Evolutionary conservation across 768 basidiomycete species (phyloP).

Genomic region (Amanita rubescens): DNA sequence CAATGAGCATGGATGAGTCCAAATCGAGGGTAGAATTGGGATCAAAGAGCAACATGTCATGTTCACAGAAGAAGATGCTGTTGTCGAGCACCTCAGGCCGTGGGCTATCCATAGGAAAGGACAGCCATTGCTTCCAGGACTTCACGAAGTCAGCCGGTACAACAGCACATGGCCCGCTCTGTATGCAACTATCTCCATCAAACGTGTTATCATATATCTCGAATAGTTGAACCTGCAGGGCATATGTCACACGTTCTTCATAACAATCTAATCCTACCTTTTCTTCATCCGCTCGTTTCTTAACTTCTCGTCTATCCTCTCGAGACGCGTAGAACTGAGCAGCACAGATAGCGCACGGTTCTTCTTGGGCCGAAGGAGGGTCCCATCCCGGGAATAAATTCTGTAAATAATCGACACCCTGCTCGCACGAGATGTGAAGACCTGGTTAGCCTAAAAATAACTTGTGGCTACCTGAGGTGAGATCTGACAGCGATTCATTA

Average conservation of each 20-base stretch:
- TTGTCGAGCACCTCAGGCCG: constrained; percentile 65
- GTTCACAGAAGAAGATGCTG: constrained; percentile 56
- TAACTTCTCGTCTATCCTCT: constrained; percentile 54
- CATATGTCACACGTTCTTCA: constrained; percentile 8
- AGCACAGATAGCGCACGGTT: constrained; percentile 60
- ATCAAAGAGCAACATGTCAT: constrained; percentile 57
- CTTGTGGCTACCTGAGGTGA: constrained; percentile 40
- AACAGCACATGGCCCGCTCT: constrained; percentile 47
- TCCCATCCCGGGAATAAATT: constrained; percentile 60
- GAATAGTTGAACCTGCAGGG: constrained; percentile 51
- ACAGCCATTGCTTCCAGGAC: constrained; percentile 65
- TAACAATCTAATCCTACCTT: constrained; percentile 42
- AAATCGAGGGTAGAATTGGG: constrained; percentile 54
- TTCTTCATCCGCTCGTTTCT: constrained; percentile 69
- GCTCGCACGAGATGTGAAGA: constrained; percentile 7
- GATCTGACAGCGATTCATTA: constrained; percentile 52
- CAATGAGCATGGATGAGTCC: constrained; percentile 46
- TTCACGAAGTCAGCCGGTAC: constrained; percentile 56
- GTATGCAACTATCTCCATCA: constrained; percentile 36
- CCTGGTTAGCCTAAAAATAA: background rate
- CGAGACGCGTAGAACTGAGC: constrained; percentile 44
- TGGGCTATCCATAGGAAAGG: constrained; percentile 41
- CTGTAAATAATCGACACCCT: constrained; percentile 54
- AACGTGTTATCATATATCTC: constrained; percentile 53
- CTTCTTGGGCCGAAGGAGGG: constrained; percentile 41